phyloP scores from a whole-genome alignment of 352 stramenopile genomes.

The Saprolegnia diclina region DNA sequence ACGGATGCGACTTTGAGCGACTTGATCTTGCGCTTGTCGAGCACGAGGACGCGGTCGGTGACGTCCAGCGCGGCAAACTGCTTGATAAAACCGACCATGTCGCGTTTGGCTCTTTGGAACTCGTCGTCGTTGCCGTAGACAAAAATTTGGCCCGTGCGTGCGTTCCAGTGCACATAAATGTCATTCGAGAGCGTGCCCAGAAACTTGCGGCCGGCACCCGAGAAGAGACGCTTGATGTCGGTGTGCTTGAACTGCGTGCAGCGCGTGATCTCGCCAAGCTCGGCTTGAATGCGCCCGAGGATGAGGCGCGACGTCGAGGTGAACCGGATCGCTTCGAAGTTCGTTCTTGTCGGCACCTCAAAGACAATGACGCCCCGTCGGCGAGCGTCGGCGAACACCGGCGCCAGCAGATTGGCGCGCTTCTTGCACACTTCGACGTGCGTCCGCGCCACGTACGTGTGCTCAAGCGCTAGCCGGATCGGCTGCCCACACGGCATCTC shows the following conservation, averaged over 20 bases:
- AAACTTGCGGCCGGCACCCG: slow-evolving; percentile 6
- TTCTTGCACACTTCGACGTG: slow-evolving; percentile 27
- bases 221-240: slow-evolving; percentile 27
- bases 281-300: slow-evolving; percentile 26
- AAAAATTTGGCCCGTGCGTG: slow-evolving; percentile 28
- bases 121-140: slow-evolving; percentile 27
- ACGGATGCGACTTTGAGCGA: slow-evolving; percentile 5
- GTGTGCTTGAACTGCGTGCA: slow-evolving; percentile 27
- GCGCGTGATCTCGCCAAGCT: slow-evolving; percentile 22
- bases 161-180: slow-evolving; percentile 31
- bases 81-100: slow-evolving; percentile 6
- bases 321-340: slow-evolving; percentile 28
- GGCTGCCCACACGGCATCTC: slow-evolving; percentile 31
- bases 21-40: slow-evolving; percentile 18
- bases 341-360: slow-evolving; percentile 19
- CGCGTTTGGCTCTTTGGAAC: background rate
- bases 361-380: slow-evolving; percentile 15
- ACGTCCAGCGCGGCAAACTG: slow-evolving; percentile 28
- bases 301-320: slow-evolving; percentile 1
- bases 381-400: slow-evolving; percentile 16
- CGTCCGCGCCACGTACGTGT: slow-evolving; percentile 29
- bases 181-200: background rate
- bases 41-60: slow-evolving; percentile 15
- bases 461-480: slow-evolving; percentile 31
- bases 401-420: slow-evolving; percentile 24